Evolutionary conservation across 2,329 filamentous ascomycete species (phyloP), one percentile per base, ranked within the genome.

Genomic region (Exophiala spinifera): DNA sequence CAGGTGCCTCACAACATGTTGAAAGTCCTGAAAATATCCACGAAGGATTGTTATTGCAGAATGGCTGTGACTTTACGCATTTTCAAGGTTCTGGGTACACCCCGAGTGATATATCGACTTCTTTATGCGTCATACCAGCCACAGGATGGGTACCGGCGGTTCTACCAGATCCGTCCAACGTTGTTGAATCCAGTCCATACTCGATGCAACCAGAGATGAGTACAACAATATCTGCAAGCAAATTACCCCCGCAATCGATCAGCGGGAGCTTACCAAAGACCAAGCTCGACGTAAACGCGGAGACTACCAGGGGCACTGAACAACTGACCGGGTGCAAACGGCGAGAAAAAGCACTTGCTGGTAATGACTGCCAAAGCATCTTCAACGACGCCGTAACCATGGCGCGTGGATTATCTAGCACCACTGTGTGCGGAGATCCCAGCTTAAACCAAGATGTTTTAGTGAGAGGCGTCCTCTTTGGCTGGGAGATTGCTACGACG

Each of bases 391-490:
- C 33, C 21, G 11, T 51, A 3, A 31, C 37, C 17, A 28, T 15
- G 6, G 48, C 48, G 1, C 39, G 25, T 33, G n/a, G 11, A 3
- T n/a, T 51, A 5, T 51, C 48, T 7, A 10, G 19, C 4, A 31
- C 40, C 13, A 20, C 15, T 15, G 46, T 54, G 4, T 54, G 37
- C 52, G 23, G 8, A 21, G n/a, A 31, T 25, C 25, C 40, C 17
- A 39, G 36, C 11, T 39, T 55, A 28, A 55, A 55, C 40, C 52
- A 55, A 21, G 47, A 55, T 31, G 47, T 40, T 14, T 17, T 55
- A n/a, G 46, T 55, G 23, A 47, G 52, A 7, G 52, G 46, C 31
- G 31, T 55, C 36, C 33, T 51, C 19, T 39, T 43, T 17, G 52
- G 47, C 25, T 55, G 52, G 52, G 10, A 45, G 13, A 14, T 23